Percentiles rank a stretch among this genome's conserved stretches.
These are phyloP conservation scores for Ustilago cynodontis DNA, from an alignment of 1,284 basidiomycete genomes.

Conservation along the genomic window DNA sequence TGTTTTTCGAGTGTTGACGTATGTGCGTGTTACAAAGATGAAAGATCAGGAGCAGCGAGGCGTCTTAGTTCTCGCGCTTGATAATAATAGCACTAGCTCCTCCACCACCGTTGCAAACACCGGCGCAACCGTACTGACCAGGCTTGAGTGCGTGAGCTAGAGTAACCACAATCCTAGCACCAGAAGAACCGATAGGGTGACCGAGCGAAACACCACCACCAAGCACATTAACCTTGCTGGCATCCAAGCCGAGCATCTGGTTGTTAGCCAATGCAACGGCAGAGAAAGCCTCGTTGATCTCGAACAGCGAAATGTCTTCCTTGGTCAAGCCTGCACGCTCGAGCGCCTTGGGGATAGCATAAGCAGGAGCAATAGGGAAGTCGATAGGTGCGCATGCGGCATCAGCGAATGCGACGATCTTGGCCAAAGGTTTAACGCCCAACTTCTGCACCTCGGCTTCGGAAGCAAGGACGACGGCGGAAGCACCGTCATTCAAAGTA, in stretches of 20 bases:
- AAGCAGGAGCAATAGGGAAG: conserved; percentile 94
- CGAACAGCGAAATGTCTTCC: conserved; percentile 90
- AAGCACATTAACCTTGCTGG: conserved; percentile 90
- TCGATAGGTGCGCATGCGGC: conserved; percentile 96
- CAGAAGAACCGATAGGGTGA: conserved; percentile 89
- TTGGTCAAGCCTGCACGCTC: conserved; percentile 85
- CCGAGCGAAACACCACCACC: conserved; percentile 74
- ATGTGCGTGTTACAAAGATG: not conserved
- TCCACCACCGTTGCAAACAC: conserved; percentile 83
- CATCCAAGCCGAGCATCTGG: conserved; percentile 73
- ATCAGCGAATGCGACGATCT: conserved; percentile 82
- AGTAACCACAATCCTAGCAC: conserved; percentile 93
- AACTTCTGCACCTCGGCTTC: conserved; percentile 67
- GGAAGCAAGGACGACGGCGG: conserved; percentile 70
- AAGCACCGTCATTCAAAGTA: conserved; percentile 72
- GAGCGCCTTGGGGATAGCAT: conserved; percentile 89
- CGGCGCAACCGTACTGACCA: conserved; percentile 97
- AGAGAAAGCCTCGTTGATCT: conserved; percentile 82
- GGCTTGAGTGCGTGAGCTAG: conserved; percentile 89
- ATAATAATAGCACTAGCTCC: conserved; percentile 64
- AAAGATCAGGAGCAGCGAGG: not conserved
- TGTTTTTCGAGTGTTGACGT: not conserved
- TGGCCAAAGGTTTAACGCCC: conserved; percentile 70
- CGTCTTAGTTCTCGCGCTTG: conserved; percentile 48
- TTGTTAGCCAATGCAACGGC: conserved; percentile 70